A percentile compares a stretch with the other conserved stretches of the same genome.
These are phyloP conservation scores for Ophiostoma ips DNA, from an alignment of 2,329 filamentous ascomycete genomes.

Conservation along the genomic window DNA sequence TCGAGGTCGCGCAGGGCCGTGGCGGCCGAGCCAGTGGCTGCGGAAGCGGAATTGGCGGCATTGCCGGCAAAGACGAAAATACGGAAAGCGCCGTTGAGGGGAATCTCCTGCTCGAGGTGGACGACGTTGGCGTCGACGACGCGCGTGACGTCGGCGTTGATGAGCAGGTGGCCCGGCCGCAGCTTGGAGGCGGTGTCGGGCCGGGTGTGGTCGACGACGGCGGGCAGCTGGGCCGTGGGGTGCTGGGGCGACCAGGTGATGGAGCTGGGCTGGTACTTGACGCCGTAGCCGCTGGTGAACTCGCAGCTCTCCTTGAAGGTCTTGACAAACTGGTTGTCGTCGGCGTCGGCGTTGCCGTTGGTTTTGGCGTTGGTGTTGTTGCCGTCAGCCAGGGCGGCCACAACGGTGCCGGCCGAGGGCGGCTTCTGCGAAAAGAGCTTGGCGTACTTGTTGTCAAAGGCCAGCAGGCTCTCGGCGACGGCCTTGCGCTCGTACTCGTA, in stretches of 20 bases:
- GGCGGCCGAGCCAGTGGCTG: constrained; percentile 36
- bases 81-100: constrained; percentile 76
- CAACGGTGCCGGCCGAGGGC: constrained; percentile 58
- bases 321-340: constrained; percentile 69
- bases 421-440: constrained; percentile 74
- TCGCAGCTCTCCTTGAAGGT: constrained; percentile 86
- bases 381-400: too few relatives aligned
- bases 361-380: too few relatives aligned
- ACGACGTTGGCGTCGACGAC: constrained; percentile 83
- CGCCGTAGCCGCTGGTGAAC: constrained; percentile 85
- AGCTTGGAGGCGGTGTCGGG: constrained; percentile 47
- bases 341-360: neutral
- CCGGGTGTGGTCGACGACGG: constrained; percentile 29
- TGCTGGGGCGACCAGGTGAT: constrained; percentile 74
- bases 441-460: constrained; percentile 81
- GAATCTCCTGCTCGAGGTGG: constrained; percentile 79
- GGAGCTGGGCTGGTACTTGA: constrained; percentile 67
- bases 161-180: constrained; percentile 60
- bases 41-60: constrained; percentile 56
- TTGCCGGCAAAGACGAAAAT: constrained; percentile 76
- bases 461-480: constrained; percentile 69
- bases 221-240: constrained; percentile 50
- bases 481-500: constrained; percentile 79
- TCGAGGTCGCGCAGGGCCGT: constrained; percentile 58
- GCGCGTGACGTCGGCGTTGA: constrained; percentile 68